Base-by-base conservation (phyloP, 352 stramenopile species). In the Thraustotheca clavata region DNA sequence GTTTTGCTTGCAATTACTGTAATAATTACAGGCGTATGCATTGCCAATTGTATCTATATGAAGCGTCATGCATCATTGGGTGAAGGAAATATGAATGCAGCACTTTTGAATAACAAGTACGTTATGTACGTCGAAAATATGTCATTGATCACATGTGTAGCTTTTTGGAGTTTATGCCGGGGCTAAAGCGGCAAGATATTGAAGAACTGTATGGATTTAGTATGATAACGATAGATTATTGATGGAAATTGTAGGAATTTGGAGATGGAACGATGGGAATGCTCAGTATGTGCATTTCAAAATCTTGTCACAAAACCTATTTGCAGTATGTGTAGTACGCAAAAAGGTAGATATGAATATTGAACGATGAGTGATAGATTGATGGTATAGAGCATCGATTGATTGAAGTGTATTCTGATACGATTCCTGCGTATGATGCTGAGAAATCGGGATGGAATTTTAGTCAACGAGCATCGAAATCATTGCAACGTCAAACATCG, bases 241-340 rank as follows among this genome's bases (percentile, higher is more conserved):
- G 43, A 9, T 14, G 6, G 43, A 50, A 22, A 9, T 52, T 9
- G 8, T 52, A 52, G 43, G n/a, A 52, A 24, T 24, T 31, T 52
- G 9, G 43, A 52, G 9, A 52, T 52, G 43, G 43, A 65, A 38
- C 57, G 57, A 39, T 65, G 57, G 57, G 57, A 65, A 22, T 65
- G 57, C 29, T 24, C 24, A 20, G 39, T 65, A 1, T 65, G 57
- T 20, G 57, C 57, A 5, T 65, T 65, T 49, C 40, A 32, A n/a
- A 65, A 65, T 32, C 4, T 65, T 16, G 57, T n/a, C 14, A 65
- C 31, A 16, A 65, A 65, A 33, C 38, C 57, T 8, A 65, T 43
- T 11, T 65, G 57, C 39, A 65, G 57, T 27, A 20, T 65, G 4
- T 65, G 57, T 31, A 43, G 57, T 32, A 34, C 35, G 14, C 38